Conservation (phyloP, 139 green algal genomes). For the Chlamydomonas sphaeroides region DNA sequence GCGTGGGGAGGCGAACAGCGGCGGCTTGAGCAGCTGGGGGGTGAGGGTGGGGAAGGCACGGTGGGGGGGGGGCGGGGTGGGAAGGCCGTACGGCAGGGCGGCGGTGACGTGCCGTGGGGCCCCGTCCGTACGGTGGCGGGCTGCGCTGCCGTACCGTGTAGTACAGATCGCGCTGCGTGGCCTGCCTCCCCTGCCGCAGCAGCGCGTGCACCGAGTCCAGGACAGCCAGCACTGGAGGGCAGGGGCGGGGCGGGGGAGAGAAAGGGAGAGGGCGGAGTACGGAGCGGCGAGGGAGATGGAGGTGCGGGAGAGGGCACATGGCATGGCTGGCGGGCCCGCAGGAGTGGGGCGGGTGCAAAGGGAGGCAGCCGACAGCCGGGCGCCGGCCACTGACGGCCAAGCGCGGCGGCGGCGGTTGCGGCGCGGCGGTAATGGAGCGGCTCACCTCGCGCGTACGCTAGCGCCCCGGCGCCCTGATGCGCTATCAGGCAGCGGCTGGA, state of each 20-base stretch:
- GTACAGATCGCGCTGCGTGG: slow-evolving; percentile 80
- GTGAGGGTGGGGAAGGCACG: not conserved
- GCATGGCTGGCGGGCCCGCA: not conserved
- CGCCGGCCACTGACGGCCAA: no score
- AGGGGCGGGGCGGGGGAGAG: not conserved
- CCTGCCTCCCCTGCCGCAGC: slow-evolving; percentile 48
- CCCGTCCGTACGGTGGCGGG: not conserved
- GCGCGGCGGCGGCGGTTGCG: no score
- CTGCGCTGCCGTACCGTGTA: slow-evolving; percentile 53
- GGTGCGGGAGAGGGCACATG: not conserved
- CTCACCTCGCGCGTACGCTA: slow-evolving; percentile 31
- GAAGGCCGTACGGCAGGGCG: no score
- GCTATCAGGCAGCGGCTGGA: not conserved
- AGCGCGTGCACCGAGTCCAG: slow-evolving; percentile 68
- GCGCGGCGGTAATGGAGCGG: not conserved
- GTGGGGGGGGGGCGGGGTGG: not conserved
- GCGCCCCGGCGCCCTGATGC: not conserved
- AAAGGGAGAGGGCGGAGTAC: not conserved
- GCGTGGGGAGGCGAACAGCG: slow-evolving; percentile 52
- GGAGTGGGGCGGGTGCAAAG: no score
- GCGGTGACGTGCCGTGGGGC: not conserved
- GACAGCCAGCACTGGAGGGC: slow-evolving; percentile 61
- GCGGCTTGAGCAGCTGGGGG: slow-evolving; percentile 53
- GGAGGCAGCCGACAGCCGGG: no score
- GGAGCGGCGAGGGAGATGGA: not conserved